phyloP scores from a whole-genome alignment of 2,329 filamentous ascomycete species.

The Emmonsia crescens region DNA sequence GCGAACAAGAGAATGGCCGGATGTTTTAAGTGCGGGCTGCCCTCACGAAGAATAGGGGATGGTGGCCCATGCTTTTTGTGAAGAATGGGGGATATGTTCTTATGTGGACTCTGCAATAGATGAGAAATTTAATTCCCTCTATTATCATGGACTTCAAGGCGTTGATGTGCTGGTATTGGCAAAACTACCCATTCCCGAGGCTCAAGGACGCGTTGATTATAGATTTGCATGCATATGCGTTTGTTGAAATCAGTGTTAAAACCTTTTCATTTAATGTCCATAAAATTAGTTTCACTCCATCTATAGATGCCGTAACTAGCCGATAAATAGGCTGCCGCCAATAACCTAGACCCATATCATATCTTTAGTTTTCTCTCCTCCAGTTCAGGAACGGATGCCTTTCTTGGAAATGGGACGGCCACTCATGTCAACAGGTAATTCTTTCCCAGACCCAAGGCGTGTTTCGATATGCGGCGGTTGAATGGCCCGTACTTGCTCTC shows the following conservation, averaged over 20 bases:
- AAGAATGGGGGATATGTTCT: no score
- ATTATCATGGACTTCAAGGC: neutral
- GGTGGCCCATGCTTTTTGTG: no score
- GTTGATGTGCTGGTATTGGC: neutral
- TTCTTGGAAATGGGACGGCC: conserved; percentile 1
- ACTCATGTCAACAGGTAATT: conserved; percentile 6
- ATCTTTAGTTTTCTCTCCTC: neutral
- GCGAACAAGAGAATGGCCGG: no score
- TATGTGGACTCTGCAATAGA: no score
- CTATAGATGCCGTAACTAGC: neutral
- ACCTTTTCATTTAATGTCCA: neutral
- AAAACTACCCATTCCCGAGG: neutral
- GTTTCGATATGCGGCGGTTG: conserved; percentile 4
- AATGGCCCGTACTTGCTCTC: conserved; percentile 4
- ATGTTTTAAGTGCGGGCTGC: no score
- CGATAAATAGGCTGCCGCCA: neutral
- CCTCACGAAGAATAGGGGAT: no score
- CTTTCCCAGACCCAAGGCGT: conserved; percentile 5
- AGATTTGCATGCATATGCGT: neutral
- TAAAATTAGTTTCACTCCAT: neutral
- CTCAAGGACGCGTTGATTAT: neutral
- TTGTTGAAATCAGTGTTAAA: neutral
- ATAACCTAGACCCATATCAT: neutral
- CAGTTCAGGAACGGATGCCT: neutral
- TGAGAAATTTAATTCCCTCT: no score